These are phyloP conservation scores for Moesziomyces antarcticus DNA, from an alignment of 1,284 basidiomycete species.

Conservation along the genomic window DNA sequence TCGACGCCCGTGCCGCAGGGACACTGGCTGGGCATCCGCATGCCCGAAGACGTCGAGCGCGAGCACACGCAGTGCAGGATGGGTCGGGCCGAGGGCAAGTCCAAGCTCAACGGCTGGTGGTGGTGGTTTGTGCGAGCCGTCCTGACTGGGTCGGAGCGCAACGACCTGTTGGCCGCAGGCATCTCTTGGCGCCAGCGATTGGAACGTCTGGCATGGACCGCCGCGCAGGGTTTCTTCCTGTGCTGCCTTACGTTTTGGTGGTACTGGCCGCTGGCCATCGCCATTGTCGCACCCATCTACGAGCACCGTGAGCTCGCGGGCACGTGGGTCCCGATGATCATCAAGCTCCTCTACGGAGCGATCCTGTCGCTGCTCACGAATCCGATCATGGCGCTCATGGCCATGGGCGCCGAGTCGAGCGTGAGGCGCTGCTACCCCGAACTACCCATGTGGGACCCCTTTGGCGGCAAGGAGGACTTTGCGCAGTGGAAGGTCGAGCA, in stretches of 20 bases:
- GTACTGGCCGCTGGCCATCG: constrained; percentile 65
- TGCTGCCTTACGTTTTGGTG: constrained; percentile 60
- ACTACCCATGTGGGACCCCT: constrained; percentile 38
- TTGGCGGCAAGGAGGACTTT: constrained; percentile 41
- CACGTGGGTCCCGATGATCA: constrained; percentile 65
- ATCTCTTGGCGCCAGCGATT: constrained; percentile 53
- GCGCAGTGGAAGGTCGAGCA: constrained; percentile 37
- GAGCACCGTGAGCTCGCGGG: constrained; percentile 59
- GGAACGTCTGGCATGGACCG: constrained; percentile 59
- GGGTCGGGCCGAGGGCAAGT: constrained; percentile 42
- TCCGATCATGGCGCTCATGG: constrained; percentile 64
- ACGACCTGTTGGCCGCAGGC: constrained; percentile 49
- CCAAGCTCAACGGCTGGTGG: constrained; percentile 28
- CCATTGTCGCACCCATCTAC: constrained; percentile 65
- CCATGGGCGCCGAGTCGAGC: constrained; percentile 59
- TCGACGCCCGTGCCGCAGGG: constrained; percentile 45
- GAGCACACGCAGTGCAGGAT: constrained; percentile 36
- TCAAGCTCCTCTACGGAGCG: constrained; percentile 67
- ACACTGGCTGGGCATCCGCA: constrained; percentile 44
- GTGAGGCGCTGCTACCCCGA: constrained; percentile 58
- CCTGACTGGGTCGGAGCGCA: constrained; percentile 56
- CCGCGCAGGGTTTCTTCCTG: constrained; percentile 57
- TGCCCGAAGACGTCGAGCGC: constrained; percentile 41
- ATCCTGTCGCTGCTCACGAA: constrained; percentile 61
- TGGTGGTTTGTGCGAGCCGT: constrained; percentile 59